Evolutionary conservation across 1,139 yeast species (phyloP), one percentile per base, ranked within the genome.

Genomic region (Geotrichum carabidarum): DNA sequence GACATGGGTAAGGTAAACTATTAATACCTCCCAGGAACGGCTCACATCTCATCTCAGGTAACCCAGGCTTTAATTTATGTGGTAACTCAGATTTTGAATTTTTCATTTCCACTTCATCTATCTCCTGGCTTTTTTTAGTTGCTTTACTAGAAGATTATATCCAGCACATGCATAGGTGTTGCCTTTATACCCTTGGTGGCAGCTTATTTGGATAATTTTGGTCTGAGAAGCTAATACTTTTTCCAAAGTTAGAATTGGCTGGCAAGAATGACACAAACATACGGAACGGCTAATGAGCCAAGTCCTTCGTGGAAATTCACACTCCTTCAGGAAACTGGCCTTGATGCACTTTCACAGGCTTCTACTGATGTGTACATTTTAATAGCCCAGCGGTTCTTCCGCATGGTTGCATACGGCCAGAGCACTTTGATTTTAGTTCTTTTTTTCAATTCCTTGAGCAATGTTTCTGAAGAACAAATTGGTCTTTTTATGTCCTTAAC

Each of bases 401-500:
- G 96, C 30, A 78, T 87, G 80, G 72, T 83, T 57, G 84, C 94
- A 1, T 90, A 84, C 68, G 96, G 96, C 2, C 74, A 86, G 57
- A 84, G 94, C 12, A 87, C 89, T 63, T 91, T 89, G 71, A 83
- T 89, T 6, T 71, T 90, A 48, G 85, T 91, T 0, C 75, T 86
- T 9, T 87, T 83, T 62, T 74, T 90, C 47, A 78, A 78, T 54
- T 74, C 77, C 3, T 68, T 86, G 6, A 78, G 77, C 2, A 43
- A 30, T n/a, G 75, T 86, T 47, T 63, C 79, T 0, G 89, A 86
- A 56, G 66, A 78, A 1, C 68, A 74, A 42, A 86, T 87, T 50
- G 97, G 96, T 2, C 58, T 80, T 36, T 90, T 90, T 67, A 89
- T 90, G 96, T 80, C 95, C 0, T 71, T 84, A 55, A 89, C 49